These are phyloP conservation scores for Fraxinus velutina DNA, from an alignment of 305 asterid species.

Conservation along the genomic window DNA sequence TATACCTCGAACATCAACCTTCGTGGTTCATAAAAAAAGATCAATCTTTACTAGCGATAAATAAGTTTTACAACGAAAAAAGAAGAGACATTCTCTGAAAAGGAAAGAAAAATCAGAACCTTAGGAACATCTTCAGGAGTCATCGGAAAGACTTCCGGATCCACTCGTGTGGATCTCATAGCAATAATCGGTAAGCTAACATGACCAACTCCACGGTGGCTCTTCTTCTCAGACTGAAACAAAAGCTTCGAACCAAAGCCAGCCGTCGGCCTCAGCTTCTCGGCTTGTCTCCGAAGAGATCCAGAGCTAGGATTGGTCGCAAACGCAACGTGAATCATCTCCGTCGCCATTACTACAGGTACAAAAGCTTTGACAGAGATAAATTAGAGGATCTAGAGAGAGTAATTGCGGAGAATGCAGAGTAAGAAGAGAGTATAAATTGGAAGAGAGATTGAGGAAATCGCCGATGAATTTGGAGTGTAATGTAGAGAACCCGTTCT, in stretches of 20 bases:
- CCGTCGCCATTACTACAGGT: constrained; percentile 48
- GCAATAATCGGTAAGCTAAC: constrained; percentile 21
- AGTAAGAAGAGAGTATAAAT: not conserved
- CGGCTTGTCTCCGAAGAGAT: constrained; percentile 37
- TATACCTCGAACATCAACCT: not conserved
- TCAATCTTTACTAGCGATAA: not conserved
- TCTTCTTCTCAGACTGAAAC: constrained; percentile 29
- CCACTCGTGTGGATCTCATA: constrained; percentile 44
- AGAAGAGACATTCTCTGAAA: not conserved
- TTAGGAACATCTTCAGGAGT: constrained; percentile 49
- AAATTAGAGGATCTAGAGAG: not conserved
- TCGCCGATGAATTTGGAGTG: not conserved
- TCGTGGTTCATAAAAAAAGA: not conserved
- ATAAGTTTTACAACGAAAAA: not conserved
- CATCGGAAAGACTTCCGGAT: constrained; percentile 46
- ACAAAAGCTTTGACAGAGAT: not conserved
- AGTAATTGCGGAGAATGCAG: not conserved
- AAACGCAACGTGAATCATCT: constrained; percentile 49
- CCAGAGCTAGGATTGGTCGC: constrained; percentile 38
- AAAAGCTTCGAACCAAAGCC: constrained; percentile 51
- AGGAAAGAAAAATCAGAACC: not conserved
- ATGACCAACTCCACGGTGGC: not conserved
- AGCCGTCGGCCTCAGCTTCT: constrained; percentile 43
- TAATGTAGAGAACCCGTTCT: not conserved
- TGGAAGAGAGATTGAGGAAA: not conserved